Conservation (phyloP, 176 grass and related monocot species). For the Eleusine indica region DNA sequence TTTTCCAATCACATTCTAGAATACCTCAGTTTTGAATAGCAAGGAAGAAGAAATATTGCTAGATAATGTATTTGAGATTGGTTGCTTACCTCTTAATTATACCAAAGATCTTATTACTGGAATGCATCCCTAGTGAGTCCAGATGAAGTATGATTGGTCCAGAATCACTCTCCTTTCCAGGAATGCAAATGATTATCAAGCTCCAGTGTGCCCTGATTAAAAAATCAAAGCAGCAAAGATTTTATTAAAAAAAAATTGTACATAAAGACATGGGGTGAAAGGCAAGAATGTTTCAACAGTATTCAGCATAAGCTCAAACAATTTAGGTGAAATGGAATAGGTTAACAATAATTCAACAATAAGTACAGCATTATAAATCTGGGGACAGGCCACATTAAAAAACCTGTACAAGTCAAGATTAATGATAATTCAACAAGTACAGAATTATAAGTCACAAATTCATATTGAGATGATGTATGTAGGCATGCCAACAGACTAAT, state of each 20-base stretch:
- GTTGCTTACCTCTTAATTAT: conserved; percentile 48
- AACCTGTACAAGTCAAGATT: background rate
- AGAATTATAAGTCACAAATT: background rate
- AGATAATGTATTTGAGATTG: conserved; percentile 8
- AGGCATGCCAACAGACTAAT: background rate
- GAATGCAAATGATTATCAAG: conserved; percentile 86
- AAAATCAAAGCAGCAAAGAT: conserved; percentile 29
- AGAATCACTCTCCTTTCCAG: conserved; percentile 68
- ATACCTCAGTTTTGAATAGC: background rate
- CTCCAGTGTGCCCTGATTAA: conserved; percentile 86
- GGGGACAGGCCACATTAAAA: background rate
- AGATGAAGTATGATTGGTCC: conserved; percentile 87
- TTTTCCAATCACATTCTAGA: conserved; percentile 1
- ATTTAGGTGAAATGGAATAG: background rate
- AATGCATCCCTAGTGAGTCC: conserved; percentile 77
- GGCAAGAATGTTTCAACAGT: background rate
- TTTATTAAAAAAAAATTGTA: background rate
- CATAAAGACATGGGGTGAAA: background rate
- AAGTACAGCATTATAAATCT: conserved; percentile 10
- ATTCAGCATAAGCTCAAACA: background rate
- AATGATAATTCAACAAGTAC: too few species aligned
- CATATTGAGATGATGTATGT: conserved; percentile 4
- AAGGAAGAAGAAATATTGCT: background rate
- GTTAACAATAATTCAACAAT: background rate
- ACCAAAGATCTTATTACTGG: conserved; percentile 54